A percentile compares a stretch with the other conserved stretches of the same genome.
Conservation (phyloP, 2,329 filamentous ascomycete genomes). For the Blastomyces gilchristii region DNA sequence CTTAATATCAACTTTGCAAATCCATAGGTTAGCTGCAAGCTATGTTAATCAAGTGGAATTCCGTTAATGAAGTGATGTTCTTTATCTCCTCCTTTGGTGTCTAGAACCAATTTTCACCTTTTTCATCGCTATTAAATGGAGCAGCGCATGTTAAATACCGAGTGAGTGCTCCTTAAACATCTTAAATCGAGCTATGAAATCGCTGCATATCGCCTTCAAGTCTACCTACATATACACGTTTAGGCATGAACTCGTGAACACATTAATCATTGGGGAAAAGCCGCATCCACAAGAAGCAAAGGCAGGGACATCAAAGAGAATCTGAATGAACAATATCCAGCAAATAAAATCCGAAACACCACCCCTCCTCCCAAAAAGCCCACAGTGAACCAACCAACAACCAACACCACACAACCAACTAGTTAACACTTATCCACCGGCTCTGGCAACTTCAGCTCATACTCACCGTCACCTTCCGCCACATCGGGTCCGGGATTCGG, state of each 20-base stretch:
- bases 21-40: no score
- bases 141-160: no score
- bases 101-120: no score
- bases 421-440: conserved; percentile 10
- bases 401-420: no score
- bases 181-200: not conserved
- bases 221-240: not conserved
- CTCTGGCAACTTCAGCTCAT: conserved; percentile 32
- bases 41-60: no score
- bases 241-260: not conserved
- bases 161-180: no score
- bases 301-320: not conserved
- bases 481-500: conserved; percentile 37
- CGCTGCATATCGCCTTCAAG: not conserved
- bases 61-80: no score
- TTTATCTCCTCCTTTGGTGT: no score
- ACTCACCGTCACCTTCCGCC: conserved; percentile 35
- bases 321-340: not conserved
- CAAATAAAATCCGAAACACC: not conserved
- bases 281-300: not conserved
- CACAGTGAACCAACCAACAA: not conserved
- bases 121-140: no score
- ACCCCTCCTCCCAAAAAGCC: not conserved
- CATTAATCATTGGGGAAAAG: not conserved
- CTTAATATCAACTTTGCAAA: no score